Evolutionary conservation across 2,329 filamentous ascomycete species (phyloP), one percentile per base, ranked within the genome.

Genomic region (Cladorrhinum sp.): DNA sequence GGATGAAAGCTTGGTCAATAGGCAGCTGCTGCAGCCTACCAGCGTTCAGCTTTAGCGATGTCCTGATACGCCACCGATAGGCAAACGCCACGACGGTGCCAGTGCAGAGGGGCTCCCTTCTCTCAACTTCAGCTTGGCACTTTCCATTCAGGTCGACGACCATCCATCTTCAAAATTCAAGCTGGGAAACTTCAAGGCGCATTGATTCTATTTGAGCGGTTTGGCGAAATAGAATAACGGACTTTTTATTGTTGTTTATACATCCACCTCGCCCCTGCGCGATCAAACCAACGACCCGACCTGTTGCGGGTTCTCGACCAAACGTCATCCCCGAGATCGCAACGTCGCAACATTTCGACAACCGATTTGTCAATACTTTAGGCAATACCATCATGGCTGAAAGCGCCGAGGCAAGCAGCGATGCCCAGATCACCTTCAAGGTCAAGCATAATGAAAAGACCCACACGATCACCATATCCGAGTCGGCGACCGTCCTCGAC

Each of bases 381-480:
- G n/a, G 36, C 36, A 4, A 46, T 21, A 46, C 5, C 14, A 20
- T 64, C 67, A 91, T 90, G 87, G 83, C 88, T 73, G 88, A 91
- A 75, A 84, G 83, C 72, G 74, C 79, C 68, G 81, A 84, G 63
- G 74, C 81, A 67, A 73, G 79, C 70, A 82, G 86, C 70, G 91
- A 93, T 72, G 79, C 87, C 71, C 87, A 93, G 70, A 80, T 99
- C 78, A 96, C 91, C 75, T 98, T 99, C 85, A 95, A 92, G 79
- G 88, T 99, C 77, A 99, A 98, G 81, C 91, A 91, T n/a, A 89
- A 88, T 69, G 93, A 97, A 73, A 87, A 85, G 73, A 92, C 90
- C 75, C 93, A 92, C 73, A 87, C 85, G 57, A 80, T 99, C 73
- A 96, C 92, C 60, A 87, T 98, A 72, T 77, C 89, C 61, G 83